phyloP scores from a whole-genome alignment of 257 asterid species.

The Prunella vulgaris region DNA sequence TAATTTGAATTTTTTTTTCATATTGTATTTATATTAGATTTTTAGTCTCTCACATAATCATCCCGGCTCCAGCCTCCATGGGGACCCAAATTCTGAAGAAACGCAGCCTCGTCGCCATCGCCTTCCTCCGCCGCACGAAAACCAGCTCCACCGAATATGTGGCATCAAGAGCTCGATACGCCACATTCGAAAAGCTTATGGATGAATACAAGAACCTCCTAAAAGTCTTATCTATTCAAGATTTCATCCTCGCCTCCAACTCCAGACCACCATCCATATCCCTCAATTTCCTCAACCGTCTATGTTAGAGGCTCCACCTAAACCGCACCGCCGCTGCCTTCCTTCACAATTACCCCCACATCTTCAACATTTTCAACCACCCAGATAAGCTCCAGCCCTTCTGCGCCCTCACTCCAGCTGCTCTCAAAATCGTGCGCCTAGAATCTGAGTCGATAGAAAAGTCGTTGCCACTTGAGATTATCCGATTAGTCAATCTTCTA shows the following conservation, averaged over 20 bases:
- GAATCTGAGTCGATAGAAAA: constrained; percentile 45
- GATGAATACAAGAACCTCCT: constrained; percentile 71
- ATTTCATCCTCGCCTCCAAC: constrained; percentile 59
- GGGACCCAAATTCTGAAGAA: constrained; percentile 42
- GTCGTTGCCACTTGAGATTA: constrained; percentile 42
- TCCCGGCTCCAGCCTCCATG: too few species aligned
- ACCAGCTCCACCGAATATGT: constrained; percentile 70
- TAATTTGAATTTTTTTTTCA: too few species aligned
- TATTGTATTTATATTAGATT: too few species aligned
- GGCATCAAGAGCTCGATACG: constrained; percentile 69
- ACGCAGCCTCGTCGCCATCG: constrained; percentile 16
- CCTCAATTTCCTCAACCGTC: constrained; percentile 73
- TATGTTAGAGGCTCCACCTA: constrained; percentile 77
- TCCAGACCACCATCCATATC: constrained; percentile 56
- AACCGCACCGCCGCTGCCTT: constrained; percentile 75
- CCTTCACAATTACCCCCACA: constrained; percentile 78
- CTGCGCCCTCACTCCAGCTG: constrained; percentile 54
- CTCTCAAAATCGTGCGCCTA: constrained; percentile 38
- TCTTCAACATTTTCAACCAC: constrained; percentile 67
- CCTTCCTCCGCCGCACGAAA: constrained; percentile 50
- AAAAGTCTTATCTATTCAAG: constrained; percentile 66
- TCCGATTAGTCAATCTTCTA: constrained; percentile 57
- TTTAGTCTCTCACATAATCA: too few species aligned
- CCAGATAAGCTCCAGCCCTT: constrained; percentile 51
- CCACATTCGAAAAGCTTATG: constrained; percentile 86